Evolutionary conservation across 768 basidiomycete genomes (phyloP).

Genomic region (Dentipellis fragilis): DNA sequence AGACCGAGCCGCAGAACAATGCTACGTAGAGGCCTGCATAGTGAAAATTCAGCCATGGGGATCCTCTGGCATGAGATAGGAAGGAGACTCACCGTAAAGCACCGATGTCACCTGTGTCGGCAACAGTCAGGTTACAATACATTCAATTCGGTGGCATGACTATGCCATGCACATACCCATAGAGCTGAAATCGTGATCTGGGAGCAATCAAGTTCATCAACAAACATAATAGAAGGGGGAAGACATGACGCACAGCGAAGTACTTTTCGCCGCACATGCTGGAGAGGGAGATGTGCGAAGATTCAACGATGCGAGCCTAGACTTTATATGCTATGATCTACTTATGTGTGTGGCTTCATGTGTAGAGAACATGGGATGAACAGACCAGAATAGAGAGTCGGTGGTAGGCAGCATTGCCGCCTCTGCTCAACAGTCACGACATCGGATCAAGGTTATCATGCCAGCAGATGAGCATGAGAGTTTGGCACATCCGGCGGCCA

Average conservation of each 20-base stretch:
- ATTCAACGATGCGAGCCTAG: too few relatives aligned
- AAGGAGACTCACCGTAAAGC: not conserved
- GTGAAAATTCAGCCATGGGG: not conserved
- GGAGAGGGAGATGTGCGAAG: not conserved
- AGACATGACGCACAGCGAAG: not conserved
- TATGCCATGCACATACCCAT: not conserved
- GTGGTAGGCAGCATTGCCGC: too few relatives aligned
- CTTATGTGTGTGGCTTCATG: too few relatives aligned
- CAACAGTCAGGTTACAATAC: not conserved
- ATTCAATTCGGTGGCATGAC: not conserved
- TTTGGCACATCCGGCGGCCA: too few relatives aligned
- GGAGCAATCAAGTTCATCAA: not conserved
- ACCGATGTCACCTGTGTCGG: not conserved
- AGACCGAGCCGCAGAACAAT: not conserved
- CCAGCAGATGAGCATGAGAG: too few relatives aligned
- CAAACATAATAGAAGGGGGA: not conserved
- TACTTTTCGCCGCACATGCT: not conserved
- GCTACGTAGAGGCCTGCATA: not conserved
- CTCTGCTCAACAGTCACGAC: too few relatives aligned
- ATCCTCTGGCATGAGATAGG: not conserved
- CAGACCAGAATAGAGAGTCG: too few relatives aligned
- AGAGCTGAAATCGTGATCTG: not conserved
- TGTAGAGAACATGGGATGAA: too few relatives aligned
- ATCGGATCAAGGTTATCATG: too few relatives aligned
- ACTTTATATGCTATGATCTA: too few relatives aligned